A percentile compares a stretch with the other conserved stretches of the same genome.
These are phyloP conservation scores for Penicillium hesseltinei DNA, from an alignment of 2,329 filamentous ascomycete genomes.

Conservation along the genomic window DNA sequence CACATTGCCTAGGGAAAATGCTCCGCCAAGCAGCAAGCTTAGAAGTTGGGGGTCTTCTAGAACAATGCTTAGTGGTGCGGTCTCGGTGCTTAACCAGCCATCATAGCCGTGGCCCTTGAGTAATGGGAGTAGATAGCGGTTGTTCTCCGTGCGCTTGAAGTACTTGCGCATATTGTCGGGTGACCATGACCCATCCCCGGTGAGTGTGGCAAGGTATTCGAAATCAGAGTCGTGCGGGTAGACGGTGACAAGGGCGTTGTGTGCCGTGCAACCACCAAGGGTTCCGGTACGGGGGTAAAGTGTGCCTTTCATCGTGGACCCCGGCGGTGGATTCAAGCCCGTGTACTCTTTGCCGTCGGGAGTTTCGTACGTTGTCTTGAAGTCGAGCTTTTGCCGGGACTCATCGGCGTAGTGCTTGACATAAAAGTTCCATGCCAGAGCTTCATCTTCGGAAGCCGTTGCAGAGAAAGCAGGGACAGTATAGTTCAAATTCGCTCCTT, in stretches of 20 bases:
- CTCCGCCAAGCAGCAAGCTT: conserved; percentile 52
- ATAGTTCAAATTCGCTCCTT: conserved; percentile 31
- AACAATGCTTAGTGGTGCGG: conserved; percentile 48
- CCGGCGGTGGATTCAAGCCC: conserved; percentile 53
- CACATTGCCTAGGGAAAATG: conserved; percentile 52
- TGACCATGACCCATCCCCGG: conserved; percentile 60
- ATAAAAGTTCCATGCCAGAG: conserved; percentile 37
- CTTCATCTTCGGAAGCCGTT: conserved; percentile 30
- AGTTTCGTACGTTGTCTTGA: conserved; percentile 43
- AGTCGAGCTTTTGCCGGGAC: conserved; percentile 29
- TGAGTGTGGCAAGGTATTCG: conserved; percentile 56
- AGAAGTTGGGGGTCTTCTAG: conserved; percentile 55
- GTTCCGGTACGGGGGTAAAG: conserved; percentile 59
- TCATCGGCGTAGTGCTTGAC: conserved; percentile 37
- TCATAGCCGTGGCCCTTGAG: conserved; percentile 46
- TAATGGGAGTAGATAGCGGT: conserved; percentile 48
- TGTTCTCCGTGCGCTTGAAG: conserved; percentile 55
- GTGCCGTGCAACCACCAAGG: conserved; percentile 59
- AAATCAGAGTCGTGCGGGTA: conserved; percentile 61
- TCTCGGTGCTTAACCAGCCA: conserved; percentile 28
- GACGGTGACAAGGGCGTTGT: conserved; percentile 61
- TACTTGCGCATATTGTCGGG: conserved; percentile 59
- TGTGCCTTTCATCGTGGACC: conserved; percentile 53
- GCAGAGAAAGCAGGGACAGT: conserved; percentile 31
- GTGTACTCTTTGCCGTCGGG: conserved; percentile 53